Conservation (phyloP, 345 rosid genomes). For the Tarenaya hassleriana region DNA sequence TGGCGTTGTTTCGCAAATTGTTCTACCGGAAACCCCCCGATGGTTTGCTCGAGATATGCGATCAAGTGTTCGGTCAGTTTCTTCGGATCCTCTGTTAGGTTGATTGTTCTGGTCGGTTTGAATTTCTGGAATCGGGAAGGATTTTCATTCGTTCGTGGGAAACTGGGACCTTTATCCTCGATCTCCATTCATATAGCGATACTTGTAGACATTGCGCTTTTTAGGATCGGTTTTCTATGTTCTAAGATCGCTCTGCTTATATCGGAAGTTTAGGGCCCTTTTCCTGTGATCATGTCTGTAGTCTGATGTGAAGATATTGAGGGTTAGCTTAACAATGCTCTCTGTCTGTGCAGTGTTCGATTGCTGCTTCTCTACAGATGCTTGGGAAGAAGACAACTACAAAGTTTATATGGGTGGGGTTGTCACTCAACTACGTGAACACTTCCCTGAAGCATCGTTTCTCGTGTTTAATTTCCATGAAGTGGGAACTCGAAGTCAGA, state of each 20-base stretch:
- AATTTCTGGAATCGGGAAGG: neutral
- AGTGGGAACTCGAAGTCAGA: slow-evolving; percentile 46
- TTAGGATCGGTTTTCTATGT: too few relatives aligned
- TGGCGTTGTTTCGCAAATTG: slow-evolving; percentile 82
- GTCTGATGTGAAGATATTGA: too few relatives aligned
- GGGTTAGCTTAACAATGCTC: neutral
- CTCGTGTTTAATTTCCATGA: slow-evolving; percentile 91
- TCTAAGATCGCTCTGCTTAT: too few relatives aligned
- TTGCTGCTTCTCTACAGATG: slow-evolving; percentile 73
- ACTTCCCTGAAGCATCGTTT: slow-evolving; percentile 68
- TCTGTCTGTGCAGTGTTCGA: slow-evolving; percentile 55
- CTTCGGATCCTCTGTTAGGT: slow-evolving; percentile 1
- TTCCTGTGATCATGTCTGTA: neutral
- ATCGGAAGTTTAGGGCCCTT: neutral
- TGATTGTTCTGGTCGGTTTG: neutral
- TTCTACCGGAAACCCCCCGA: slow-evolving; percentile 88
- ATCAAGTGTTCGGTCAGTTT: slow-evolving; percentile 67
- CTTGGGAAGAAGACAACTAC: slow-evolving; percentile 57
- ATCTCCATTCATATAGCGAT: neutral
- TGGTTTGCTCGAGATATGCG: slow-evolving; percentile 88
- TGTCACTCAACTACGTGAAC: slow-evolving; percentile 61
- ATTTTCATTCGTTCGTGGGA: slow-evolving; percentile 3
- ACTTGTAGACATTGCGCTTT: neutral
- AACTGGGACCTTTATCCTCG: neutral
- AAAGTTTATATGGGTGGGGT: slow-evolving; percentile 56